A percentile compares a stretch with the other conserved stretches of the same genome.
phyloP scores from a whole-genome alignment of 106 monocot species.

The Iris macrosiphon region DNA sequence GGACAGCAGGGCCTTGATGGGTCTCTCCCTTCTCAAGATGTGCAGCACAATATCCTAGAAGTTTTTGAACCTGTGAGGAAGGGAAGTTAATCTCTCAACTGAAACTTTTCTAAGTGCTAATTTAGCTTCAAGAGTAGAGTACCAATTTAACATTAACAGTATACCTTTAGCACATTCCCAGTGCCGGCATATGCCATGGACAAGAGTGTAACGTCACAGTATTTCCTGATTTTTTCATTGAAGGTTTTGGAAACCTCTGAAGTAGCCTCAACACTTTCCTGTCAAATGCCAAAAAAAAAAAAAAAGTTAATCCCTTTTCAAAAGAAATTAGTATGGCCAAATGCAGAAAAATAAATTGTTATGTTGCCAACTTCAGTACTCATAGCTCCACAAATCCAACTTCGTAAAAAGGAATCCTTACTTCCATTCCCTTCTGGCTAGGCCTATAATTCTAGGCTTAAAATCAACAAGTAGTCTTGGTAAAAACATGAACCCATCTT shows the following conservation, averaged over 20 bases:
- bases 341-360: too few relatives aligned
- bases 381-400: too few relatives aligned
- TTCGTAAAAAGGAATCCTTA: too few relatives aligned
- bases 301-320: too few relatives aligned
- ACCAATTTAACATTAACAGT: neutral
- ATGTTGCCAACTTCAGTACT: too few relatives aligned
- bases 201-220: slow-evolving; percentile 81
- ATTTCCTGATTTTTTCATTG: slow-evolving; percentile 88
- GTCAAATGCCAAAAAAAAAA: too few relatives aligned
- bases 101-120: too few relatives aligned
- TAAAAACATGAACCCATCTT: too few relatives aligned
- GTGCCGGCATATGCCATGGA: slow-evolving; percentile 94
- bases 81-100: neutral
- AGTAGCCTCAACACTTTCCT: slow-evolving; percentile 92
- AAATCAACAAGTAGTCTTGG: too few relatives aligned
- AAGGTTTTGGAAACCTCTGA: slow-evolving; percentile 89
- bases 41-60: slow-evolving; percentile 70
- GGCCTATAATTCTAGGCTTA: too few relatives aligned
- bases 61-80: slow-evolving; percentile 68
- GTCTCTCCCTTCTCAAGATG: slow-evolving; percentile 88
- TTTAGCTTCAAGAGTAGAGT: neutral
- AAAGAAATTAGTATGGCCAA: too few relatives aligned
- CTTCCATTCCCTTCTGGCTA: too few relatives aligned
- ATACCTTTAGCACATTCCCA: slow-evolving; percentile 96
- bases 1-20: slow-evolving; percentile 90